Conservation (phyloP, 495 filamentous ascomycete species). For the Daldinia decipiens region DNA sequence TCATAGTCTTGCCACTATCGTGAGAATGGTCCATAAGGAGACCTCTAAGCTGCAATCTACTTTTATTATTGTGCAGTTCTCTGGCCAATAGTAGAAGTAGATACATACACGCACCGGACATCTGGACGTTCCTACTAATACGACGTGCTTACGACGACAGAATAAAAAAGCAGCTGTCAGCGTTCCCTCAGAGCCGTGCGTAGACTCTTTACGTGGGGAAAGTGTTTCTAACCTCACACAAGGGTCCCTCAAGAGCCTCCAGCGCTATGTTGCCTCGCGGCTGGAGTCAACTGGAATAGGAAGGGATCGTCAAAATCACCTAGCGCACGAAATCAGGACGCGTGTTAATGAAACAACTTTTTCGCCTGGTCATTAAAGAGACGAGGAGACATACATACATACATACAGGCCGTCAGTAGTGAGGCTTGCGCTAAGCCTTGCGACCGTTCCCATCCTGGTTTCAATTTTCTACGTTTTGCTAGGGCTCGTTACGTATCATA, state of each 20-base stretch:
- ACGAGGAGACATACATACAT: not conserved
- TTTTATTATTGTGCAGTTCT: not conserved
- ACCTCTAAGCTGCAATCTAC: not conserved
- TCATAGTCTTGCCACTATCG: constrained; percentile 30
- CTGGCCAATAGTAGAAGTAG: not conserved
- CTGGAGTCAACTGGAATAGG: constrained; percentile 22
- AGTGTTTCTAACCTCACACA: constrained; percentile 25
- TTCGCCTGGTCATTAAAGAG: constrained; percentile 23
- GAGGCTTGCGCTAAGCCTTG: not conserved
- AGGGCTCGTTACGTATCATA: not conserved
- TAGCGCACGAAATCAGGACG: constrained; percentile 20
- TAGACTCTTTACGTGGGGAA: constrained; percentile 35
- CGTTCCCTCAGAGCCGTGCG: constrained; percentile 18
- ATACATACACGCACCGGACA: not conserved
- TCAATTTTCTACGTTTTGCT: not conserved
- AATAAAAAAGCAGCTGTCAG: not conserved
- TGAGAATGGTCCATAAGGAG: constrained; percentile 4
- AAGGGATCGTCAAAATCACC: constrained; percentile 24
- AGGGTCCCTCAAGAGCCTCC: constrained; percentile 37
- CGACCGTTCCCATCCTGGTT: not conserved
- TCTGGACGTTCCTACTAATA: not conserved
- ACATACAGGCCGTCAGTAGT: not conserved
- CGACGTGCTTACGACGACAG: not conserved
- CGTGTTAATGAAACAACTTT: constrained; percentile 33
- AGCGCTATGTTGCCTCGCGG: constrained; percentile 23